Evolutionary conservation across 2,329 filamentous ascomycete genomes (phyloP).

Genomic region (Diaporthe australafricana): DNA sequence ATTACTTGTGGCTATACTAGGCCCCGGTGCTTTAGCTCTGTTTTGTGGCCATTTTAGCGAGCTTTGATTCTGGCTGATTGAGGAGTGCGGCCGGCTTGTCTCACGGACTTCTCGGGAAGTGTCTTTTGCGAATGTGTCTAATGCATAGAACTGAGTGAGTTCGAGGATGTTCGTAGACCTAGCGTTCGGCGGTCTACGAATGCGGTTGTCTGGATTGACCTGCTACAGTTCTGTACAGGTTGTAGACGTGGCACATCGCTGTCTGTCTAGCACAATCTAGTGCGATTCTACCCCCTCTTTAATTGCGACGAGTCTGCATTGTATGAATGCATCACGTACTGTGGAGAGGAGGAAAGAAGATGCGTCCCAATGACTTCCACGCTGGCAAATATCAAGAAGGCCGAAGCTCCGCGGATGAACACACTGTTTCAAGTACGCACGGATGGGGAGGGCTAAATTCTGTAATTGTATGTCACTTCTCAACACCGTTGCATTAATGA

Average conservation of each 20-base stretch:
- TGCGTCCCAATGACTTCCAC: too few relatives aligned
- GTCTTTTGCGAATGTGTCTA: background rate
- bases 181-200: background rate
- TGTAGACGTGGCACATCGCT: background rate
- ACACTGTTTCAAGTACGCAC: background rate
- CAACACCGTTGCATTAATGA: slow-evolving; percentile 16
- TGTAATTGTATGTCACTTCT: background rate
- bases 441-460: background rate
- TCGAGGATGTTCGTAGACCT: background rate
- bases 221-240: background rate
- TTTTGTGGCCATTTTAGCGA: background rate
- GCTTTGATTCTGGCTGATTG: background rate
- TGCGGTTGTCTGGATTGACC: background rate
- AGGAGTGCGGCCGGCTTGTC: background rate
- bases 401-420: background rate
- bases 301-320: too few relatives aligned
- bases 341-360: too few relatives aligned
- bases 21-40: background rate
- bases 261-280: background rate
- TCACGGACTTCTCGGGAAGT: background rate
- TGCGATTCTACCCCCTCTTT: too few relatives aligned
- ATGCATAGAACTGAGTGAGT: too few relatives aligned
- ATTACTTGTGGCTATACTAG: background rate
- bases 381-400: background rate
- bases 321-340: background rate